Base-by-base conservation (phyloP, 192 early-diverging fungal species). In the Chytriomyces sp. region DNA sequence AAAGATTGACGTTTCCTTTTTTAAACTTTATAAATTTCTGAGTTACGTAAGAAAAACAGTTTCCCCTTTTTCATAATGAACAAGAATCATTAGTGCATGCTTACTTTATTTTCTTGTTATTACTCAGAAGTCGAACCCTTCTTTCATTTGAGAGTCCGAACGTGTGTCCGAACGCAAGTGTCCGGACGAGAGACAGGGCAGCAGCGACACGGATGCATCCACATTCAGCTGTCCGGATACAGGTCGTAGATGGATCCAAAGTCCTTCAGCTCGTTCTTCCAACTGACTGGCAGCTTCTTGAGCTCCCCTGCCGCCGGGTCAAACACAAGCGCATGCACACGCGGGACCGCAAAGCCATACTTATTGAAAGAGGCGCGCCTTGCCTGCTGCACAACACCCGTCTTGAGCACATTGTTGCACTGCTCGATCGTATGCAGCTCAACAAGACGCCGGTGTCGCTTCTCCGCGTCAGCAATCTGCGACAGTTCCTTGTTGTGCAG, bases 391-490 rank as follows among this genome's bases (percentile, higher is more conserved):
- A 73, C 71, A 45, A 18, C 18, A 28, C 71, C 71, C 13, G 61
- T 73, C 61, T 73, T 73, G 50, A 73, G 53, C 35, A 73, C 45
- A 46, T 73, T 73, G 20, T 62, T 28, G 46, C 59, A 61, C 44
- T 73, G 71, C 59, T 73, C 71, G 7, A 20, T 43, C 7, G 63
- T 61, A 60, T 98, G 96, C 18, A 96, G 77, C 80, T 86, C 86
- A 77, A 85, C 86, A 71, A 81, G 69, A 11, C 79, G 61, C 44
- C 88, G 83, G 63, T 72, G 72, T 24, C 75, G 53, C 5, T 75
- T 76, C 46, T 77, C 50, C 18, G 61, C 16, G 46, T 83, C 79
- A 28, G 43, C 45, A 35, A 82, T 45, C 16, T 78, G 79, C 16
- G 82, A 73, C 43, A 93, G 67, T 79, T 87, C 79, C 20, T 71